Base-by-base conservation (phyloP, 2,329 filamentous ascomycete species). In the Fusarium torreyae region DNA sequence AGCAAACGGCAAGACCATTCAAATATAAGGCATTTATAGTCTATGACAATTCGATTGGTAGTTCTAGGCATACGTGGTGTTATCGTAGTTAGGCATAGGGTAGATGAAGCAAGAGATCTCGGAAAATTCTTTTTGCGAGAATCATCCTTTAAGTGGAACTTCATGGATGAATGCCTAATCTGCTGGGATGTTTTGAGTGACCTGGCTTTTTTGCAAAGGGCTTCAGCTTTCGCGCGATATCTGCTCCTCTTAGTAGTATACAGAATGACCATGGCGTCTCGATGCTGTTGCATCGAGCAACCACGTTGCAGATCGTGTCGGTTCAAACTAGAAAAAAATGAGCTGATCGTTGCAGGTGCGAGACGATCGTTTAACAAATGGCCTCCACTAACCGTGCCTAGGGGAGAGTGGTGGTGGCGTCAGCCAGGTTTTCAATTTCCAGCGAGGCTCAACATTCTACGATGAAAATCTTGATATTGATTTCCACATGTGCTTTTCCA, bases 291-390 rank as follows among this genome's bases (percentile, higher is more conserved):
- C 54, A 56, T 66, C 20, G 51, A 44, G 11, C 40, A 66, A 40
- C 57, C 57, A n/a, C 57, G 57, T 15, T 58, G 49, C 33, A 57
- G 57, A 28, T 28, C 55, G 17, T 66, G 63, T n/a, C 54, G 62
- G 26, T 66, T 63, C 36, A 7, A n/a, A 15, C 28, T 62, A 15
- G 42, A 15, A 3, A 48, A 62, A 11, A 33, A 46, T 24, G 63
- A 62, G 14, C 24, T 22, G 13, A 36, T 66, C 22, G 26, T 20
- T 44, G 42, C 45, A 51, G 58, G 57, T 63, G 10, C 38, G 38
- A 18, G 28, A 22, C 6, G 20, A 6, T 6, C 38, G 4, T 10
- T 20, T 15, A 7, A 11, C 18, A 40, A 6, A 39, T 9, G 36
- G 38, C 42, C 44, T 34, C 51, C 17, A 7, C 20, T 7, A 13